Percentiles rank a stretch among this genome's conserved stretches.
Conservation (phyloP, 2,329 filamentous ascomycete species). For the Metarhizium humberi region DNA sequence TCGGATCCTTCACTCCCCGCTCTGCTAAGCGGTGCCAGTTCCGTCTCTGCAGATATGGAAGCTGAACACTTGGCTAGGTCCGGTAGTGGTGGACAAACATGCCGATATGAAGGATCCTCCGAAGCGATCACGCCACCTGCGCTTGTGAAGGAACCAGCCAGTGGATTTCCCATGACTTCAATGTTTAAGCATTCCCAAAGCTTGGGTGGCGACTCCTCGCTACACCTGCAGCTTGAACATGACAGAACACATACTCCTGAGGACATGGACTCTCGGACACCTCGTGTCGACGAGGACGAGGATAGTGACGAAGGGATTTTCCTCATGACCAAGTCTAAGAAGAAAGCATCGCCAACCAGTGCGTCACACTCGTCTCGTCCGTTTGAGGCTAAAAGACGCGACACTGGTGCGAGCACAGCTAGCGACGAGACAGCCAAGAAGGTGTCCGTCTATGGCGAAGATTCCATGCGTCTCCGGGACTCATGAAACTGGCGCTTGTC, state of each 20-base stretch:
- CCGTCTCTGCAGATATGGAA: constrained; percentile 53
- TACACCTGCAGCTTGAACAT: constrained; percentile 19
- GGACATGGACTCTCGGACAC: not conserved
- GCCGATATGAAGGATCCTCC: constrained; percentile 35
- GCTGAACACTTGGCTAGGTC: constrained; percentile 35
- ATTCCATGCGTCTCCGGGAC: constrained; percentile 4
- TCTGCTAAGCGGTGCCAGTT: constrained; percentile 54
- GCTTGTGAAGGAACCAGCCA: constrained; percentile 34
- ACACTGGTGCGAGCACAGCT: constrained; percentile 51
- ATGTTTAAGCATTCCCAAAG: constrained; percentile 22
- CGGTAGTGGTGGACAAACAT: constrained; percentile 31
- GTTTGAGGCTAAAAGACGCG: constrained; percentile 37
- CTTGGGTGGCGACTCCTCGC: constrained; percentile 22
- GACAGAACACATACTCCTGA: constrained; percentile 6
- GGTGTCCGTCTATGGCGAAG: constrained; percentile 29
- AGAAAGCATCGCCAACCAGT: constrained; percentile 22
- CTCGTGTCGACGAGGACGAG: constrained; percentile 30
- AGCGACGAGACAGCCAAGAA: constrained; percentile 59
- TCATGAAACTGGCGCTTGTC: not conserved
- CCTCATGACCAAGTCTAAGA: constrained; percentile 43
- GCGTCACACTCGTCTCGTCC: constrained; percentile 14
- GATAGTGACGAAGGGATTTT: constrained; percentile 47
- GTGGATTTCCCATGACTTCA: constrained; percentile 37
- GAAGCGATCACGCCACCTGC: constrained; percentile 47
- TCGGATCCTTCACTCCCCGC: constrained; percentile 57